Percentiles rank a stretch among this genome's conserved stretches.
Evolutionary conservation across 2,329 filamentous ascomycete species (phyloP).

Genomic region (Pestalotiopsis sp.): DNA sequence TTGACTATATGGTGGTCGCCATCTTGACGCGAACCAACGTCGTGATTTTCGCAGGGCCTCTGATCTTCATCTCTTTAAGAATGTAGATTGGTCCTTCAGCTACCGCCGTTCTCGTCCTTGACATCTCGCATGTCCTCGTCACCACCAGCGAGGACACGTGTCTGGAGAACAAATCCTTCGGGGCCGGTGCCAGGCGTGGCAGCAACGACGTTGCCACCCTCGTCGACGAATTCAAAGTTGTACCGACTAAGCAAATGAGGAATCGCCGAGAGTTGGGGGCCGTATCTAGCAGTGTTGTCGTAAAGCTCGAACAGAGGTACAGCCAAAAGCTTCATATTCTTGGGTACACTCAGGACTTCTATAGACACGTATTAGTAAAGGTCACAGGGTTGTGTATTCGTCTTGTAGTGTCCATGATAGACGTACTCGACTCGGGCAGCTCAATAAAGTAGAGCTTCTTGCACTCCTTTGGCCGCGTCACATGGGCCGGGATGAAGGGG

Average conservation of each 20-base stretch:
- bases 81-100: conserved; percentile 17
- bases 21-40: neutral
- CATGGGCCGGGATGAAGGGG: conserved; percentile 93
- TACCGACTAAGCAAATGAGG: conserved; percentile 93
- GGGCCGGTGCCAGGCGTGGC: conserved; percentile 75
- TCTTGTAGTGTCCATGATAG: neutral
- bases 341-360: conserved; percentile 96
- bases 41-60: neutral
- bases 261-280: conserved; percentile 93
- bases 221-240: conserved; percentile 97
- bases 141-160: conserved; percentile 65
- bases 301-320: conserved; percentile 98
- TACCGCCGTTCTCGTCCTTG: conserved; percentile 42
- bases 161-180: conserved; percentile 62
- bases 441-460: conserved; percentile 99
- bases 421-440: conserved; percentile 84
- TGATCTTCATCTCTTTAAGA: too few species aligned
- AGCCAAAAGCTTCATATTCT: conserved; percentile 99
- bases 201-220: conserved; percentile 84
- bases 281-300: conserved; percentile 94
- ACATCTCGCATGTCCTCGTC: conserved; percentile 61
- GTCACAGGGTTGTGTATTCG: neutral
- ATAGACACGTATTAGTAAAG: conserved; percentile 25
- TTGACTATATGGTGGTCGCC: neutral
- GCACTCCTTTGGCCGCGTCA: conserved; percentile 96